phyloP scores from a whole-genome alignment of 129 eudicot genomes.

The Daucus carota region DNA sequence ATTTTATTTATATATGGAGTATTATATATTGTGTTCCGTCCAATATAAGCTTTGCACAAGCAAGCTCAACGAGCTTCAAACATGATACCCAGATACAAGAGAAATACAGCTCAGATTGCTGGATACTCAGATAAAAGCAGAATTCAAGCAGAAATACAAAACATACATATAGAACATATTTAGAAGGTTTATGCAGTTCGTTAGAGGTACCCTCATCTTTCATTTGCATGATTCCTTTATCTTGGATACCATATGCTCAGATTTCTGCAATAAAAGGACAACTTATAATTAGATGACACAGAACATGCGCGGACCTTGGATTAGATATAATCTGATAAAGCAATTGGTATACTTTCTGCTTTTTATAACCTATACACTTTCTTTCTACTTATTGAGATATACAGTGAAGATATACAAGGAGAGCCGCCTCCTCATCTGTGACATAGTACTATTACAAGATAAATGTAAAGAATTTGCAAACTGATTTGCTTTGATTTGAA shows the following conservation, averaged over 20 bases:
- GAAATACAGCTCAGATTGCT: too few relatives aligned
- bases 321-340: too few relatives aligned
- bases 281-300: not conserved
- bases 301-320: too few relatives aligned
- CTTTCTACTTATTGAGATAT: too few relatives aligned
- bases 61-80: not conserved
- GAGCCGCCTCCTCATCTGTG: not conserved
- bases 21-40: not conserved
- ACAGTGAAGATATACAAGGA: not conserved
- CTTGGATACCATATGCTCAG: conserved; percentile 78
- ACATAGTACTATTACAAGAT: too few relatives aligned
- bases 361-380: too few relatives aligned
- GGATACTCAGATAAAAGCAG: too few relatives aligned
- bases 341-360: too few relatives aligned
- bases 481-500: not conserved
- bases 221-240: conserved; percentile 27
- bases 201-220: not conserved
- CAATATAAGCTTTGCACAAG: not conserved
- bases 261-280: conserved; percentile 37
- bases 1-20: not conserved
- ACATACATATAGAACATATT: not conserved
- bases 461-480: not conserved
- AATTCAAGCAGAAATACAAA: too few relatives aligned
- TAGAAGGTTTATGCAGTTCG: not conserved
- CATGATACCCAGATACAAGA: not conserved